Percentiles rank a stretch among this genome's conserved stretches.
Conservation (phyloP, 1,139 yeast species). For the Yamadazyma friedrichii region DNA sequence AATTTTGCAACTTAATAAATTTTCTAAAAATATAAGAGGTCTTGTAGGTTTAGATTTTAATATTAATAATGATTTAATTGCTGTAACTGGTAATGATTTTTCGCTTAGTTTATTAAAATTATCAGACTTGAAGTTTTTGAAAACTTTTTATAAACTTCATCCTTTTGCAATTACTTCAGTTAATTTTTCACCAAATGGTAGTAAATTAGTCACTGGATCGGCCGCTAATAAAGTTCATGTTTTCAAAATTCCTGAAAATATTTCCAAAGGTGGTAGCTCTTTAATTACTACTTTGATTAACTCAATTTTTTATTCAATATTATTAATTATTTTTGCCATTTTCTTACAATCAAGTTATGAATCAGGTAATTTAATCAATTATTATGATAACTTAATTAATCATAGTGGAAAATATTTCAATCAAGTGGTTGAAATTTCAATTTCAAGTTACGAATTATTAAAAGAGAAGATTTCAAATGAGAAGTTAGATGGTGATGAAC, state of each 20-base stretch:
- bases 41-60: slow-evolving; percentile 68
- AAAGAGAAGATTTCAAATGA: slow-evolving; percentile 43
- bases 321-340: slow-evolving; percentile 47
- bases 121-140: slow-evolving; percentile 49
- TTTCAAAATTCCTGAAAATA: slow-evolving; percentile 55
- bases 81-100: slow-evolving; percentile 74
- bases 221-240: slow-evolving; percentile 78
- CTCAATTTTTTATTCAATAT: slow-evolving; percentile 41
- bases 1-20: slow-evolving; percentile 39
- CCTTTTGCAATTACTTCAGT: slow-evolving; percentile 78
- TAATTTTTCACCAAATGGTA: slow-evolving; percentile 68
- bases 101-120: slow-evolving; percentile 58
- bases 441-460: slow-evolving; percentile 30
- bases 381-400: slow-evolving; percentile 15
- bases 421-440: slow-evolving; percentile 13
- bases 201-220: slow-evolving; percentile 69
- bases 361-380: slow-evolving; percentile 34
- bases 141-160: slow-evolving; percentile 62
- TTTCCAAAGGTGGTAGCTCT: slow-evolving; percentile 47
- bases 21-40: slow-evolving; percentile 58
- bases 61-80: slow-evolving; percentile 49
- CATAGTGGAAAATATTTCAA: slow-evolving; percentile 25
- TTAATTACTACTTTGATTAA: slow-evolving; percentile 38
- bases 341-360: slow-evolving; percentile 41
- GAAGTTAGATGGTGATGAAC: slow-evolving; percentile 28